Conservation (phyloP, 1,139 yeast genomes). For the Yamadazyma friedrichii region DNA sequence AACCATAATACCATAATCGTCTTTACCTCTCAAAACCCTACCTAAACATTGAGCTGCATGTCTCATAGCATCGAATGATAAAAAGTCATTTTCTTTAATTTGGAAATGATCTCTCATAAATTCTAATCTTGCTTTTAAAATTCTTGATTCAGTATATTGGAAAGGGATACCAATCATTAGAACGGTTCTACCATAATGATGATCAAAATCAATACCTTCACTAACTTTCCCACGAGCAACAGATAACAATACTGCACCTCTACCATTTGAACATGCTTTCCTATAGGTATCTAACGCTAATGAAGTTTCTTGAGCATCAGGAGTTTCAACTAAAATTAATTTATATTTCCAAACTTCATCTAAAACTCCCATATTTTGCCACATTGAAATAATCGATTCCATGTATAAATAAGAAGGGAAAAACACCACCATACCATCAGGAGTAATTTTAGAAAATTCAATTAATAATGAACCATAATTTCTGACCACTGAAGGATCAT, state of each 20-base stretch:
- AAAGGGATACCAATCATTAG: constrained; percentile 98
- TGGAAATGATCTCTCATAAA: constrained; percentile 90
- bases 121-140: constrained; percentile 89
- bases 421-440: constrained; percentile 97
- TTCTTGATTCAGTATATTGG: constrained; percentile 96
- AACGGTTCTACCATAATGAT: constrained; percentile 96
- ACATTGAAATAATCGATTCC: constrained; percentile 97
- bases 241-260: constrained; percentile 93
- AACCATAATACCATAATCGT: constrained; percentile 98
- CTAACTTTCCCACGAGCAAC: constrained; percentile 99
- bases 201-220: constrained; percentile 99
- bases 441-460: constrained; percentile 92
- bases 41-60: constrained; percentile 99
- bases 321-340: constrained; percentile 94
- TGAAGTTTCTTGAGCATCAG: constrained; percentile 98
- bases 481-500: constrained; percentile 96
- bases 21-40: constrained; percentile 94
- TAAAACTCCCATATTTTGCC: constrained; percentile 97
- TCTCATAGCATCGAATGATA: constrained; percentile 98
- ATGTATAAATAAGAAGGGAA: constrained; percentile 95
- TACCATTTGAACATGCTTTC: constrained; percentile 94
- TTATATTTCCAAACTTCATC: constrained; percentile 99
- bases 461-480: constrained; percentile 90
- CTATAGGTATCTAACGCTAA: constrained; percentile 92
- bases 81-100: constrained; percentile 87